Percentiles rank a stretch among this genome's conserved stretches.
Evolutionary conservation across 2,329 filamentous ascomycete genomes (phyloP).

Genomic region (Chaetomium strumarium): DNA sequence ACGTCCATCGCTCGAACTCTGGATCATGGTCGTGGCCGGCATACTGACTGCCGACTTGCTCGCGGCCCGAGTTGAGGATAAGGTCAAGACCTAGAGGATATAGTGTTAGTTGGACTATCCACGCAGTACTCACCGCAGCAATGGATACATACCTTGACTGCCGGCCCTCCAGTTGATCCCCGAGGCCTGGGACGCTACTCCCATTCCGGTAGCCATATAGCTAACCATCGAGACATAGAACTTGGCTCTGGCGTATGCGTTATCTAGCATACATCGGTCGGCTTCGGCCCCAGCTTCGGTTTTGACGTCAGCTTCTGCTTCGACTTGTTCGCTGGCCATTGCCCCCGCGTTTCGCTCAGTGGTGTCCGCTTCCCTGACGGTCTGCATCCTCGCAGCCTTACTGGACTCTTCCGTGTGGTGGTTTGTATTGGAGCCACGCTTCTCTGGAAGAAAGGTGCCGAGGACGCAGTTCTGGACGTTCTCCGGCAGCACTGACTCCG

Average conservation of each 20-base stretch:
- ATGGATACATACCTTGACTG: constrained; percentile 6
- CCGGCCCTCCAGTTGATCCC: constrained; percentile 13
- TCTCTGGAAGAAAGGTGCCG: no score
- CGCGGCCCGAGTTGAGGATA: constrained; percentile 39
- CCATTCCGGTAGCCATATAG: neutral
- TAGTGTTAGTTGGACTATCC: neutral
- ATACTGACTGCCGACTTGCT: constrained; percentile 28
- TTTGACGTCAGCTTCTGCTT: no score
- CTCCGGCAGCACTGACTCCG: no score
- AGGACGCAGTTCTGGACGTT: no score
- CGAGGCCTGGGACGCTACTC: neutral
- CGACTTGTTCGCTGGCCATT: no score
- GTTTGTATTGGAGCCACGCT: no score
- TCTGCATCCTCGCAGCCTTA: no score
- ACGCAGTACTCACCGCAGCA: no score
- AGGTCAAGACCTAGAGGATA: constrained; percentile 35
- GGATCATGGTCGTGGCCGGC: constrained; percentile 33
- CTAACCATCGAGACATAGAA: neutral
- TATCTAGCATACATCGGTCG: neutral
- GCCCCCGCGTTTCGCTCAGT: no score
- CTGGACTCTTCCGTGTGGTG: no score
- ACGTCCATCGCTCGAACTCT: constrained; percentile 54
- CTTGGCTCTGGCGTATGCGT: neutral
- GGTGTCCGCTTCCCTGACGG: no score
- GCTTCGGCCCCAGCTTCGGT: neutral